These are phyloP conservation scores for Hippophae gyantsensis DNA, from an alignment of 306 rosid species.

Conservation along the genomic window DNA sequence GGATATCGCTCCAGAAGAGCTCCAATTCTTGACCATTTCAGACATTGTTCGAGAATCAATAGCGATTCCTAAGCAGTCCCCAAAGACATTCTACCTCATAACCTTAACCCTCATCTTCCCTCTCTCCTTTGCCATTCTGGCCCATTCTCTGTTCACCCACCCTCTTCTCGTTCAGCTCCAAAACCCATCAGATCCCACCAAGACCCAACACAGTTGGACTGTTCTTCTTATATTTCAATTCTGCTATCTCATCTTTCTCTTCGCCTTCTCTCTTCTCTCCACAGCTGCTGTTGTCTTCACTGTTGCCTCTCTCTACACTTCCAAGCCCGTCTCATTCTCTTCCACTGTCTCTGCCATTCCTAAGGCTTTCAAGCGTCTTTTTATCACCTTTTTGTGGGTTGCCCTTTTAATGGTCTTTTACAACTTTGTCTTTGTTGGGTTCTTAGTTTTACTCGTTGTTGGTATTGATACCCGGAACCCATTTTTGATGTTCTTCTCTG, in stretches of 20 bases:
- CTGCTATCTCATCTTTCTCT: conserved; percentile 78
- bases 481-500: conserved; percentile 24
- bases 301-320: conserved; percentile 81
- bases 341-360: conserved; percentile 75
- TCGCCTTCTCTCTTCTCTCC: conserved; percentile 88
- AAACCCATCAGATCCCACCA: conserved; percentile 46
- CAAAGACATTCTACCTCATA: conserved; percentile 74
- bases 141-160: conserved; percentile 90
- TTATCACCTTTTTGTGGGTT: conserved; percentile 77
- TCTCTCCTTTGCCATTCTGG: conserved; percentile 79
- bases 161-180: conserved; percentile 60
- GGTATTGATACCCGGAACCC: conserved; percentile 46
- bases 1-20: conserved; percentile 91
- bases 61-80: conserved; percentile 70
- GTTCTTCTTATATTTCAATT: conserved; percentile 66
- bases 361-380: conserved; percentile 68
- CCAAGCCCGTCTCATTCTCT: conserved; percentile 71
- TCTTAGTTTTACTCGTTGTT: conserved; percentile 34
- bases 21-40: conserved; percentile 48
- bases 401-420: conserved; percentile 61
- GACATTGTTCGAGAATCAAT: conserved; percentile 62
- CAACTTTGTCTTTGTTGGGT: conserved; percentile 39
- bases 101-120: conserved; percentile 76
- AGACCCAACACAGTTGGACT: conserved; percentile 62
- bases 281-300: conserved; percentile 95